Evolutionary conservation across 768 basidiomycete genomes (phyloP).

Genomic region (Tricholoma flavovirens): DNA sequence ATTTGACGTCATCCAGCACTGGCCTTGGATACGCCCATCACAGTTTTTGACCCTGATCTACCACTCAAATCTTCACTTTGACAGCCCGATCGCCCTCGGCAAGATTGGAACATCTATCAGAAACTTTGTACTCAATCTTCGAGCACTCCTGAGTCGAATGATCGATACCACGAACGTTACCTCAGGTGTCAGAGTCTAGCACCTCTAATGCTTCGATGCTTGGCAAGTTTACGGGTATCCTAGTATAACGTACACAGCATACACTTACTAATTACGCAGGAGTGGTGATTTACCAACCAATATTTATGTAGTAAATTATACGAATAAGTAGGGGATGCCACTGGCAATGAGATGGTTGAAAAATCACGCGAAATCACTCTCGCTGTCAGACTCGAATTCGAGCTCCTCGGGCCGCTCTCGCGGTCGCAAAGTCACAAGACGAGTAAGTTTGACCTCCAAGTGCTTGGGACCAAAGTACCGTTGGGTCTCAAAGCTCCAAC

Average conservation of each 20-base stretch:
- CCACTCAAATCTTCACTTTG: slow-evolving; percentile 14
- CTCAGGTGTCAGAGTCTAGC: neutral
- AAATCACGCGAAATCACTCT: slow-evolving; percentile 19
- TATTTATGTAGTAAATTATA: slow-evolving; percentile 5
- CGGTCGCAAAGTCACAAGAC: slow-evolving; percentile 39
- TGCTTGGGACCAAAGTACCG: slow-evolving; percentile 60
- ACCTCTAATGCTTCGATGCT: neutral
- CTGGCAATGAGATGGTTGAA: neutral
- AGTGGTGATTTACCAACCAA: neutral
- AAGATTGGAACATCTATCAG: slow-evolving; percentile 13
- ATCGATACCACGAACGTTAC: neutral
- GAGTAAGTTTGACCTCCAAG: slow-evolving; percentile 44
- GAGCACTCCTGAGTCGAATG: neutral
- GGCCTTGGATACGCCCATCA: neutral
- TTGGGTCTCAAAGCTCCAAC: slow-evolving; percentile 66
- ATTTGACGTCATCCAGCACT: no score
- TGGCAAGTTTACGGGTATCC: neutral
- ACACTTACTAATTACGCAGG: slow-evolving; percentile 1
- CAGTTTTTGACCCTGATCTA: slow-evolving; percentile 18
- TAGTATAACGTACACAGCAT: neutral
- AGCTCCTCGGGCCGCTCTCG: slow-evolving; percentile 25
- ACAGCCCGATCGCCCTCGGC: slow-evolving; percentile 10
- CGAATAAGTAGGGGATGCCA: neutral
- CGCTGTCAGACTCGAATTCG: slow-evolving; percentile 35
- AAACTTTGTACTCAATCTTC: slow-evolving; percentile 12